Evolutionary conservation across 352 stramenopile genomes (phyloP), one percentile per base, ranked within the genome.

Genomic region (Phytopythium boreale): DNA sequence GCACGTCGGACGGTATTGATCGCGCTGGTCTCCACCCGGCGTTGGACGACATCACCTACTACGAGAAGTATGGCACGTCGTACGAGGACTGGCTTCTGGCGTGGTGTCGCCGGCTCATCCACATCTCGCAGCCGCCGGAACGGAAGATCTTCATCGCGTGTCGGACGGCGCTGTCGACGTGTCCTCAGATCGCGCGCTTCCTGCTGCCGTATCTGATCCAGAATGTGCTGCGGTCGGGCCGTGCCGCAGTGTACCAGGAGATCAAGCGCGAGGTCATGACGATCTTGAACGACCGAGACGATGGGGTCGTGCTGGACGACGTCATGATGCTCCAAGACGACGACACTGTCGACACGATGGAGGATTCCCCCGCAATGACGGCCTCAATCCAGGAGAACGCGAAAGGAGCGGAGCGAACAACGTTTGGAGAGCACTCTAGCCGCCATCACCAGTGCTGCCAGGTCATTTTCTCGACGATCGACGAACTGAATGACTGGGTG

Each of bases 401-500:
- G 34, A 49, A 26, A n/a, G 22, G 36, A 36, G 55, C 26, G 12
- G 55, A 60, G 31, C 55, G 55, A 24, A 17, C 36, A 20, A 55
- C 66, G 15, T 71, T 82, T 63, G 77, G 70, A 4, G 86, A 92
- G 37, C 81, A 84, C 51, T 88, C 84, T 29, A 90, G 85, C 63
- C 82, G 85, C 0, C 83, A 95, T 68, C 84, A 96, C 56, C 88
- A 95, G 56, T 96, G 88, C 58, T 85, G 76, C 10, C 88, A 96
- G 61, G 92, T 79, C 0, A 89, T 96, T 63, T 91, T 96, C 52
- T 89, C 86, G 14, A 92, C 84, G 2, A 83, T 96, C 22, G 88
- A 96, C 70, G 86, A 95, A 47, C 64, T 96, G 10, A 96, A 94
- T 62, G 86, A 96, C 17, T 96, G 88, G 88, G 76, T 96, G 19